Evolutionary conservation across 2,329 filamentous ascomycete species (phyloP).

Genomic region (Thielaviopsis populi): DNA sequence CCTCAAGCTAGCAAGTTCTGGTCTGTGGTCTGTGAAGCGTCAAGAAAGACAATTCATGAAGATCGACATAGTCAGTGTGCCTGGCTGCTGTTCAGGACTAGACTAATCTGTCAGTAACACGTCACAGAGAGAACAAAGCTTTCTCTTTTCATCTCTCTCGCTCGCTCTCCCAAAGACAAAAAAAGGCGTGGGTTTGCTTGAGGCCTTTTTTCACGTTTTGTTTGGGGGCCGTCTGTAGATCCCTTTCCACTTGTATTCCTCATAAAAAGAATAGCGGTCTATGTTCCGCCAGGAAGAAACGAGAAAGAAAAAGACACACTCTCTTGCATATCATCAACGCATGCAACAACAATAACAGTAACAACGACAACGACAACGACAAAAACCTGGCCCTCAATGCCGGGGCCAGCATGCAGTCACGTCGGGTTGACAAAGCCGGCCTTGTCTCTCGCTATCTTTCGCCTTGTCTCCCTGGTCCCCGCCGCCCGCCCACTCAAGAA

Average conservation of each 20-base stretch:
- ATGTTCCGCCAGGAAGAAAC: not conserved
- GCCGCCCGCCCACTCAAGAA: too few relatives aligned
- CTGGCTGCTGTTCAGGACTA: not conserved
- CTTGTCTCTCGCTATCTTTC: not conserved
- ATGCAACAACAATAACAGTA: not conserved
- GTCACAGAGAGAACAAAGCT: too few relatives aligned
- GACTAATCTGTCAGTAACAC: not conserved
- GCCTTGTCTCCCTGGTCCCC: not conserved
- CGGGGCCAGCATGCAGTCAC: not conserved
- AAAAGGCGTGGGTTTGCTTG: too few relatives aligned
- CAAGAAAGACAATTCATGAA: not conserved
- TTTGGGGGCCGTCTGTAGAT: too few relatives aligned
- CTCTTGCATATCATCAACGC: not conserved
- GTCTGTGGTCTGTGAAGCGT: too few relatives aligned
- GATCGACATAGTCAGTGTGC: not conserved
- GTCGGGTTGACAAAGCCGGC: not conserved
- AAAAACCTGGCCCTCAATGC: not conserved
- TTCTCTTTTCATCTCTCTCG: too few relatives aligned
- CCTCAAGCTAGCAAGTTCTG: not conserved
- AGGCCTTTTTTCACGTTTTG: too few relatives aligned
- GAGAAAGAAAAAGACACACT: not conserved
- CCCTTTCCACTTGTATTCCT: not conserved
- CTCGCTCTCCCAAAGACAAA: too few relatives aligned
- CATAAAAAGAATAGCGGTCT: not conserved
- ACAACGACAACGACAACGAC: not conserved